phyloP scores from a whole-genome alignment of 768 basidiomycete genomes.

The Pleurotus tuber-regium region DNA sequence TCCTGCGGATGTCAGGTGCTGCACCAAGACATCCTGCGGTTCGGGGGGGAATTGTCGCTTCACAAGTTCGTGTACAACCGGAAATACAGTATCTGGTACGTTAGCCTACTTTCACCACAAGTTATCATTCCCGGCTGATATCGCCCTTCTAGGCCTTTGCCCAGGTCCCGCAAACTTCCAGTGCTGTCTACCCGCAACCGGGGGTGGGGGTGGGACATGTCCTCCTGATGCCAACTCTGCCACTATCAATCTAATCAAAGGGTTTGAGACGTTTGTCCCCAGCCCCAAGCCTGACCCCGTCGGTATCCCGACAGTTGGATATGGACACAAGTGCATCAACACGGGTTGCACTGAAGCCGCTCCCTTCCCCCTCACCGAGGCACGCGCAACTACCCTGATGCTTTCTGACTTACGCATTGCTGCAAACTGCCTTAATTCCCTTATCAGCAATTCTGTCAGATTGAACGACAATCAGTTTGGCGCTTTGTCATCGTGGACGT shows the following conservation, averaged over 20 bases:
- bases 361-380: constrained; percentile 29
- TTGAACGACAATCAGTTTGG: constrained; percentile 33
- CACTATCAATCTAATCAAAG: constrained; percentile 27
- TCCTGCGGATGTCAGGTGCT: constrained; percentile 24
- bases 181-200: constrained; percentile 20
- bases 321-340: constrained; percentile 29
- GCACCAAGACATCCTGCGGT: constrained; percentile 25
- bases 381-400: constrained; percentile 26
- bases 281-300: constrained; percentile 32
- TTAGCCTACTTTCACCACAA: not conserved
- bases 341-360: constrained; percentile 29
- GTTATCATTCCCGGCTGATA: not conserved
- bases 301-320: constrained; percentile 33
- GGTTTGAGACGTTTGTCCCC: constrained; percentile 31
- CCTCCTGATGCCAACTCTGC: constrained; percentile 24
- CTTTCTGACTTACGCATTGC: constrained; percentile 23
- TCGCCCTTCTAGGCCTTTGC: constrained; percentile 21
- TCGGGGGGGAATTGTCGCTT: constrained; percentile 24
- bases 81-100: constrained; percentile 20
- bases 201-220: constrained; percentile 3
- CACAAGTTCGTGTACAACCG: constrained; percentile 20
- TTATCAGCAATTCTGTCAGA: constrained; percentile 21
- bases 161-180: constrained; percentile 23
- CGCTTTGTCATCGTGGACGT: constrained; percentile 29
- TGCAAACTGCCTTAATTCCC: constrained; percentile 25